Conservation (phyloP, 2,329 filamentous ascomycete species). For the Pestalotiopsis sp. region DNA sequence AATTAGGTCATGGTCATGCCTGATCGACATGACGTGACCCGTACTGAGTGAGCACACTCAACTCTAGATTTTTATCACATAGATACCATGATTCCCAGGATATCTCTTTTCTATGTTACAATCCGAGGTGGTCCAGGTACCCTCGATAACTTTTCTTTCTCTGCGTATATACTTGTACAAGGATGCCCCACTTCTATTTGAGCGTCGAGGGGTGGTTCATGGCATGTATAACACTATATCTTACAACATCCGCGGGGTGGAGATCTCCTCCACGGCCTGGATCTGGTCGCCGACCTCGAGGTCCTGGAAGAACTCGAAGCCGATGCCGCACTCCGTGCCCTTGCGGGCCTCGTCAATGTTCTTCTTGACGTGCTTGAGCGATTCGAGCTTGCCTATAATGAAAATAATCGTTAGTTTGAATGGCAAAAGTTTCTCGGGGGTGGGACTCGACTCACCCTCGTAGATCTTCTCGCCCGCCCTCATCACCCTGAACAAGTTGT, state of each 20-base stretch:
- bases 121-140: too few relatives aligned
- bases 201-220: too few relatives aligned
- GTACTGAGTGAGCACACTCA: too few relatives aligned
- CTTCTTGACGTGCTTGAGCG: slow-evolving; percentile 90
- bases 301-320: slow-evolving; percentile 76
- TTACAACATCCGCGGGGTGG: slow-evolving; percentile 65
- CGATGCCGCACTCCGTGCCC: slow-evolving; percentile 89
- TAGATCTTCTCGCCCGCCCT: slow-evolving; percentile 71
- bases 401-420: not conserved
- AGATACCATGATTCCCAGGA: too few relatives aligned
- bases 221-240: not conserved
- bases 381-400: slow-evolving; percentile 69
- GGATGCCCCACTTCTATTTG: too few relatives aligned
- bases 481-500: slow-evolving; percentile 68
- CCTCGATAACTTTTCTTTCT: too few relatives aligned
- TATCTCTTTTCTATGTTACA: too few relatives aligned
- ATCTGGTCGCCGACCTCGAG: slow-evolving; percentile 82
- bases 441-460: slow-evolving; percentile 68
- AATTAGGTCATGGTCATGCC: too few relatives aligned
- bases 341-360: slow-evolving; percentile 88
- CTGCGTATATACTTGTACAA: too few relatives aligned
- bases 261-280: slow-evolving; percentile 80
- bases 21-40: too few relatives aligned
- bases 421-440: not conserved
- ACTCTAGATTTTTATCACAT: too few relatives aligned